Evolutionary conservation across 495 filamentous ascomycete species (phyloP), one percentile per base, ranked within the genome.

Genomic region (Wilcoxina mikolae): DNA sequence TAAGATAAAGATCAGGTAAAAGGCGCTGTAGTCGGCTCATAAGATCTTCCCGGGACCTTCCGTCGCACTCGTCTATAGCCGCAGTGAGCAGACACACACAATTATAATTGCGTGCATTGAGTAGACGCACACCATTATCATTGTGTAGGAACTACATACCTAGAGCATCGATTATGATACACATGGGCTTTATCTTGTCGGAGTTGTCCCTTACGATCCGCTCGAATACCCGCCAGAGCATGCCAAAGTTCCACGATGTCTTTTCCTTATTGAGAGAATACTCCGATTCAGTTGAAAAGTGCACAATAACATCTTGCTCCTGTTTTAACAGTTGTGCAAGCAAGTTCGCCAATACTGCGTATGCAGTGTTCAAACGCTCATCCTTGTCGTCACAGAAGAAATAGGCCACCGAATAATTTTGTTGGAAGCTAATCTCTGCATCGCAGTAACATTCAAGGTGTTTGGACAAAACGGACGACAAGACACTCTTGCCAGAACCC

Each of bases 311-410:
- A 3, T 35, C 22, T n/a, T 39, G 46, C 24, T 49, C 31, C 4
- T 53, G 48, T 15, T 25, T n/a, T 27, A 48, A 50, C 25, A 49
- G 2, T 12, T 33, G 48, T 11, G 25, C 12, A 42, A 45, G 47
- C 33, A 18, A 12, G 51, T 48, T 23, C 33, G 38, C 25, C 38
- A 25, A 20, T 20, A 49, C 49, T 0, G 56, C 41, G 20, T 27
- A 3, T 2, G 56, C 51, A 3, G 53, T 59, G 10, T 39, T 48
- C n/a, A 39, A 39, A 20, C 43, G 26, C 10, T 43, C 43, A 28
- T 59, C 31, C 31, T 59, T 59, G 20, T 56, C 38, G 38, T 59
- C n/a, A 28, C 57, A 56, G 45, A 56, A 56, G 38, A 59, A 59
- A 22, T 56, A 59, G 22, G 45, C 45, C 7, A 29, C 25, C 25